These are phyloP conservation scores for Tephrocybe rancida DNA, from an alignment of 768 basidiomycete genomes.

Conservation along the genomic window DNA sequence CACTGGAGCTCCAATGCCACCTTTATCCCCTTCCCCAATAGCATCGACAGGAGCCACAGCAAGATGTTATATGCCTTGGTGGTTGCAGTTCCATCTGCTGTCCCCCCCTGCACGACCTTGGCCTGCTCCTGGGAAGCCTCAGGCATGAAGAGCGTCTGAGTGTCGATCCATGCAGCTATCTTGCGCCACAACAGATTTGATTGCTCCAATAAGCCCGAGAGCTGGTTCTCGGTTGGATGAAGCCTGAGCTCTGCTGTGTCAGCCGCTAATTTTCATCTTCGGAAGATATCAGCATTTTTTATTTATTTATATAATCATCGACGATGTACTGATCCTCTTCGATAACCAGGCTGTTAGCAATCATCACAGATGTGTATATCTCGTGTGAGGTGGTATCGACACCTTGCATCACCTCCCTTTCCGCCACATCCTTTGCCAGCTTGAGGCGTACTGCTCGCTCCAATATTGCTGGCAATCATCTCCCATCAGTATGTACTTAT, in stretches of 20 bases:
- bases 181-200: background rate
- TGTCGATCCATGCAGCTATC: background rate
- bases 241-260: background rate
- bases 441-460: background rate
- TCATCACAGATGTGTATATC: background rate
- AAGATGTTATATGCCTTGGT: background rate
- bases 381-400: background rate
- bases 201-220: background rate
- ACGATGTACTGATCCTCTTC: slow-evolving; percentile 2
- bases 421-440: background rate
- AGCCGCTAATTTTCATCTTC: background rate
- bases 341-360: background rate
- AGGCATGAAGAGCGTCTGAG: background rate
- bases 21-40: background rate
- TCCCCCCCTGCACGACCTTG: background rate
- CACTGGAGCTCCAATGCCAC: background rate
- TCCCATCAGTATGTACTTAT: background rate
- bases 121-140: background rate
- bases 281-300: background rate
- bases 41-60: background rate
- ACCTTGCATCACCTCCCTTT: background rate
- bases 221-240: slow-evolving; percentile 4
- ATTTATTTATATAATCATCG: background rate
- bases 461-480: background rate
- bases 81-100: background rate